Conservation (phyloP, 768 basidiomycete species). For the Pulveroboletus frians region DNA sequence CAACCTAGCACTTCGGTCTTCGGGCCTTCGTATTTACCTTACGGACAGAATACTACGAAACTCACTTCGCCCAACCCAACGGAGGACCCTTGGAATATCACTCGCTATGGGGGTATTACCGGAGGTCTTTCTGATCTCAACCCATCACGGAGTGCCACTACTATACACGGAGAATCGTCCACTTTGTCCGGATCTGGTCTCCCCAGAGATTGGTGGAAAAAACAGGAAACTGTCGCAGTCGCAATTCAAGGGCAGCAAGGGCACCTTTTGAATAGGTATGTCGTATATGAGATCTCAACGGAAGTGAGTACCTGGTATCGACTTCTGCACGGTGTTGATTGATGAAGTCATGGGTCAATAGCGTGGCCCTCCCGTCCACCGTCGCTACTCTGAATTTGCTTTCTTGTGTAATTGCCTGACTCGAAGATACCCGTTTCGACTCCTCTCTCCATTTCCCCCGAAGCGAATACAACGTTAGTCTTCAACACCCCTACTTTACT, state of each 20-base stretch:
- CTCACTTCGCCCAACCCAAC: conserved; percentile 47
- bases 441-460: conserved; percentile 83
- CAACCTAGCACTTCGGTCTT: conserved; percentile 52
- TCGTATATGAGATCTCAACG: conserved; percentile 74
- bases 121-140: conserved; percentile 29
- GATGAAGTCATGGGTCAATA: conserved; percentile 28
- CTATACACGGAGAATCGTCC: conserved; percentile 46
- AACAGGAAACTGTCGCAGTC: conserved; percentile 65
- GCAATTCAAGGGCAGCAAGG: conserved; percentile 83
- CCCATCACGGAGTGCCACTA: conserved; percentile 16
- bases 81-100: conserved; percentile 65
- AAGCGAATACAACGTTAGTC: conserved; percentile 85
- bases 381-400: conserved; percentile 91
- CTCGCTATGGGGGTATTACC: conserved; percentile 28
- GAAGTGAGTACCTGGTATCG: conserved; percentile 49
- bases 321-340: conserved; percentile 7
- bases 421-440: conserved; percentile 88
- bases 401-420: conserved; percentile 84
- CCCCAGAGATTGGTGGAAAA: conserved; percentile 84
- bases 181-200: conserved; percentile 66
- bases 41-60: conserved; percentile 44
- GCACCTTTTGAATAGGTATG: conserved; percentile 84
- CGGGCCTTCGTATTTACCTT: conserved; percentile 32
- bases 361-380: conserved; percentile 63
- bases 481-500: background rate